Base-by-base conservation (phyloP, 1,284 basidiomycete species). In the Irpex rosettiformis region DNA sequence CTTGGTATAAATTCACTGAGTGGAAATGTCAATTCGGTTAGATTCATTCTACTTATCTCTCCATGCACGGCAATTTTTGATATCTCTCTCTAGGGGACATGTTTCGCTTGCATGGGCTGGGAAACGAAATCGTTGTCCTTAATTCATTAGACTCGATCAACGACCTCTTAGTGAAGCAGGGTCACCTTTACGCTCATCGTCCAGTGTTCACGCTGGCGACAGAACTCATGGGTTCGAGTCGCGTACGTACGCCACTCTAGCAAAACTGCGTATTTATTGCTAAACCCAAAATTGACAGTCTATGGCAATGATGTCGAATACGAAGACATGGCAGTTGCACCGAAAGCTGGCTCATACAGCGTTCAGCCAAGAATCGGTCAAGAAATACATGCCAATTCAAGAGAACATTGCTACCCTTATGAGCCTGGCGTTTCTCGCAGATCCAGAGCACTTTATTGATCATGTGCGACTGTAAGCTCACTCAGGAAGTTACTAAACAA, bases 101-200 rank as follows among this genome's bases (percentile, higher is more conserved):
- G 16, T 49, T 64, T 27, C 62, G 60, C 55, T 49, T 80, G 13
- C 73, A 79, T 24, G 67, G 75, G 73, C 55, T 55, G 67, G 62
- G 40, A 33, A 59, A 56, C 37, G 56, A 58, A 2, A 58, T 64
- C 18, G 29, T 59, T 30, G 49, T 58, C 45, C 28, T 66, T 29
- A 64, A 66, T 43, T 61, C 73, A 3, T 77, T 77, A 0, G 74
- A 77, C 61, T 74, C 75, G 3, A 78, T 77, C n/a, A 79, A 76
- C 74, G 80, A 82, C 61, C 68, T 82, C 7, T 70, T 83, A 16
- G 81, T 82, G 62, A 82, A 81, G 61, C 75, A 76, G 11, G 78
- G 76, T 4, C 72, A 74, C 16, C 77, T 77, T 5, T 81, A 77
- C 27, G 57, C 56, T 58, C 76, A 76, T 4, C 76, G 79, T 28